phyloP scores from a whole-genome alignment of 768 basidiomycete species.

The Asterophora lycoperdoides region DNA sequence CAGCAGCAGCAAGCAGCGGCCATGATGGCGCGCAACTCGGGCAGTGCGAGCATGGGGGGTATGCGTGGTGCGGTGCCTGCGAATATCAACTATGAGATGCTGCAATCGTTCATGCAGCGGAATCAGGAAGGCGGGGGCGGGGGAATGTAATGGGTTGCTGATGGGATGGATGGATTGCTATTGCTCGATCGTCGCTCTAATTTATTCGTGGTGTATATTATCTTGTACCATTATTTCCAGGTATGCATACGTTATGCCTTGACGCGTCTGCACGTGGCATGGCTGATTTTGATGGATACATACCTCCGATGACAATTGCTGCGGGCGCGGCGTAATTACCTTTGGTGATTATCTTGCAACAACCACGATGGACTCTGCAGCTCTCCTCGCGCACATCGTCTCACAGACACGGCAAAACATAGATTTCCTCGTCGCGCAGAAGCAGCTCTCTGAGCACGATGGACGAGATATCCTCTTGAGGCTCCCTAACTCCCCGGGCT shows the following conservation, averaged over 20 bases:
- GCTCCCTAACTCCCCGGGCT: constrained; percentile 23
- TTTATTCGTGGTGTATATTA: constrained; percentile 9
- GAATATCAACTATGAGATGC: constrained; percentile 35
- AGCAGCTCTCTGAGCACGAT: constrained; percentile 43
- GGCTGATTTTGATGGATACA: too few relatives aligned
- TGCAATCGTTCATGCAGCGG: constrained; percentile 42
- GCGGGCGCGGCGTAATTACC: too few relatives aligned
- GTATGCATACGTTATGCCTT: too few relatives aligned
- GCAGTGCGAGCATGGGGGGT: constrained; percentile 9
- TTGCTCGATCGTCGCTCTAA: neutral
- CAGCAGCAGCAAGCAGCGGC: constrained; percentile 20
- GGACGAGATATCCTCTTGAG: constrained; percentile 42
- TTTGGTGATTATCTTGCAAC: neutral
- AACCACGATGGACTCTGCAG: constrained; percentile 13
- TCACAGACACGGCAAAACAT: constrained; percentile 53
- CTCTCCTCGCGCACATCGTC: constrained; percentile 41
- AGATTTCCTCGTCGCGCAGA: constrained; percentile 48
- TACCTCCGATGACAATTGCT: too few relatives aligned
- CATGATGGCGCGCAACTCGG: too few relatives aligned
- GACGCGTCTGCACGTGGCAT: too few relatives aligned
- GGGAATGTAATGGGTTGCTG: constrained; percentile 6
- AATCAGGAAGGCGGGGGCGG: constrained; percentile 17
- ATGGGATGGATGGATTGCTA: neutral
- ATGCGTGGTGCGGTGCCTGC: constrained; percentile 17
- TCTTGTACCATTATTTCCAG: too few relatives aligned